Conservation (phyloP, 768 basidiomycete genomes). For the Tricholoma sp. region DNA sequence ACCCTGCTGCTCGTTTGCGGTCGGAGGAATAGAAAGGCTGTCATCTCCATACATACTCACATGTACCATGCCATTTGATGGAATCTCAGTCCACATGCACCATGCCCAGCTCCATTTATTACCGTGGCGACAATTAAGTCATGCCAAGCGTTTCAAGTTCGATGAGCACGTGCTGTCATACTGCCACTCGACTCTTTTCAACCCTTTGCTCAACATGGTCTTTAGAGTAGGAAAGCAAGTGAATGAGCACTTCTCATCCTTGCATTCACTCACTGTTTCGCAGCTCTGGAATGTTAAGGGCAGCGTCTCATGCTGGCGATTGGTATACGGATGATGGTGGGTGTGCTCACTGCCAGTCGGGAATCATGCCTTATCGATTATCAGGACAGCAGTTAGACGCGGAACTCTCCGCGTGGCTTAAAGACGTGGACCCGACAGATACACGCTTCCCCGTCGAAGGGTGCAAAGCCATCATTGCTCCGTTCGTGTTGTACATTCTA, state of each 20-base stretch:
- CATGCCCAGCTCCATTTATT: conserved; percentile 7
- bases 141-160: not conserved
- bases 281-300: conserved; percentile 27
- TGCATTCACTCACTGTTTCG: not conserved
- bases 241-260: not conserved
- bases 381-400: conserved; percentile 52
- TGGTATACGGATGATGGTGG: conserved; percentile 82
- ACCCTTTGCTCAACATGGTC: conserved; percentile 6
- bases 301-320: conserved; percentile 79
- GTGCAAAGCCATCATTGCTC: conserved; percentile 87
- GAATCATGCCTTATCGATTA: conserved; percentile 11
- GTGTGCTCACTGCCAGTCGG: conserved; percentile 8
- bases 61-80: conserved; percentile 50
- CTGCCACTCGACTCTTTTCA: too few species aligned
- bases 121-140: too few species aligned
- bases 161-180: not conserved
- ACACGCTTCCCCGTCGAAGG: conserved; percentile 59
- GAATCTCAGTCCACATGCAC: conserved; percentile 48
- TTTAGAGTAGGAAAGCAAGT: conserved; percentile 18
- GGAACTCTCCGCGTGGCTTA: conserved; percentile 64
- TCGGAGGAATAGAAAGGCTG: conserved; percentile 75
- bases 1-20: conserved; percentile 87
- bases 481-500: conserved; percentile 50
- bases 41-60: conserved; percentile 33
- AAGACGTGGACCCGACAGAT: conserved; percentile 39